Evolutionary conservation across 768 basidiomycete genomes (phyloP), one percentile per base, ranked within the genome.

Genomic region (Trametes gibbosa): DNA sequence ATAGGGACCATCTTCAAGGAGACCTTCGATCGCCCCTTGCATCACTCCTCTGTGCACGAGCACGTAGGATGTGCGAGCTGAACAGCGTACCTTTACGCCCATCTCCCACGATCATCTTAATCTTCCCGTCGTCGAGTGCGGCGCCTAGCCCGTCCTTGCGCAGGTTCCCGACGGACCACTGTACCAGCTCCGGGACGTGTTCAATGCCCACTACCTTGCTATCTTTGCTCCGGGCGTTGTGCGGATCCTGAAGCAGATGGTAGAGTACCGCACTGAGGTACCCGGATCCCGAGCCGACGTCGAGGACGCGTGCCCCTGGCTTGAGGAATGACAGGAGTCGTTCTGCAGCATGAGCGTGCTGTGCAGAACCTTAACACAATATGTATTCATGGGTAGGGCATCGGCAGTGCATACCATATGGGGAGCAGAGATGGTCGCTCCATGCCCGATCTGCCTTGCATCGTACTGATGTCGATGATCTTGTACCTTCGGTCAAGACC

Each of bases 361-460:
- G 59, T 5, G 50, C n/a, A 23, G 42, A 24, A 29, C 29, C 12
- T 37, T 29, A 14, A 16, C 3, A 9, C n/a, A 27, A 43, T n/a
- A n/a, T n/a, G n/a, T n/a, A n/a, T n/a, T 27, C 47, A 34, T 1
- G 27, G 25, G 50, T 27, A 16, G 12, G 42, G 46, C n/a, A 21
- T 10, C 6, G 29, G 41, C 35, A 37, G 29, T 32, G 29, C 67
- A 69, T 52, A 88, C 90, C 95, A 98, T 98, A 70, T 99, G 96
- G 1, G 96, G 96, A 0, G 96, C 96, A 39, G 90, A 92, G 62
- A 99, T 98, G 0, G 96, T 99, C 14, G 95, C 95, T 13, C 85
- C 87, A 67, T 89, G 81, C 2, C 90, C 89, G 51, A 95, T 94
- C 17, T 90, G 66, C 35, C 60, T 59, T 42, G 47, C 17, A 49